A percentile compares a stretch with the other conserved stretches of the same genome.
Conservation (phyloP, 306 rosid species). For the Inga laurina region DNA sequence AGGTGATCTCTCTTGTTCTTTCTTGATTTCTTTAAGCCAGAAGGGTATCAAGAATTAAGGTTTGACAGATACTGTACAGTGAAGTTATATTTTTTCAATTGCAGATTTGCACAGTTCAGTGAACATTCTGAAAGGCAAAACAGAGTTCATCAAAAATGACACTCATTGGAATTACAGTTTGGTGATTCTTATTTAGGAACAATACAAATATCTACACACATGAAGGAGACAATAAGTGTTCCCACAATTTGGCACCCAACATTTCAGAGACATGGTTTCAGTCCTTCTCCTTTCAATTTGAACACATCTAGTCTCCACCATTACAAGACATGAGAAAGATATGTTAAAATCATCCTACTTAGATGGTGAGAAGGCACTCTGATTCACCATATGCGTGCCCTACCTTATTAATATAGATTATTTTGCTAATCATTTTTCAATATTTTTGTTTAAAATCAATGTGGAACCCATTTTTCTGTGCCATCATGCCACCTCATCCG, state of each 20-base stretch:
- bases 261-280: neutral
- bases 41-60: neutral
- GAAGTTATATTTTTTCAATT: neutral
- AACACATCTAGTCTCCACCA: neutral
- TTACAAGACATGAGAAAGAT: neutral
- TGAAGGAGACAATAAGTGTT: neutral
- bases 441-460: neutral
- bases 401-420: neutral
- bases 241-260: neutral
- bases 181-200: constrained; percentile 4
- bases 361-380: neutral
- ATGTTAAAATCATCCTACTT: neutral
- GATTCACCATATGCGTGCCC: neutral
- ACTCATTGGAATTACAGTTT: neutral
- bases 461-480: neutral
- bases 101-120: neutral
- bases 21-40: neutral
- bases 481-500: neutral
- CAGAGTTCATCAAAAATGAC: neutral
- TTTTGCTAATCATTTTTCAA: neutral
- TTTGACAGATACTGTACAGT: neutral
- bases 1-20: too few relatives aligned
- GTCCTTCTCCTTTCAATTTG: neutral
- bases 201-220: neutral
- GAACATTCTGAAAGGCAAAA: neutral